phyloP scores from a whole-genome alignment of 306 rosid genomes.

The Quercus ilex region DNA sequence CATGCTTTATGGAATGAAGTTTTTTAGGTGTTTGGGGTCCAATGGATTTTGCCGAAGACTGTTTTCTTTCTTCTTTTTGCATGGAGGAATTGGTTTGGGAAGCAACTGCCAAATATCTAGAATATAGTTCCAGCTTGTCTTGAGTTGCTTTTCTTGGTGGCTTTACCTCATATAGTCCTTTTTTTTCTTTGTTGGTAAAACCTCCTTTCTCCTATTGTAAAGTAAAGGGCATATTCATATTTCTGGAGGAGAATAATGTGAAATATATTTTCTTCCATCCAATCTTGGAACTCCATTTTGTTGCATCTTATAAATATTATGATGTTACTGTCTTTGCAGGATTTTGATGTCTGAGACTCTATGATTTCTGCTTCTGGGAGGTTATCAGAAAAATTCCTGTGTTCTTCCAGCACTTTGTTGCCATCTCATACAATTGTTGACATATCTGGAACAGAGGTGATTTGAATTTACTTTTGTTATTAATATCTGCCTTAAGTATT shows the following conservation, averaged over 20 bases:
- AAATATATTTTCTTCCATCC: neutral
- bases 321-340: constrained; percentile 44
- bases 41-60: too few species aligned
- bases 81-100: too few species aligned
- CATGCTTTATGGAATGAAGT: too few species aligned
- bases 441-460: constrained; percentile 92
- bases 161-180: neutral
- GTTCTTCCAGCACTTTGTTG: constrained; percentile 99
- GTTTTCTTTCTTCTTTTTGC: too few species aligned
- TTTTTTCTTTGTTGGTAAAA: neutral
- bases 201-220: neutral
- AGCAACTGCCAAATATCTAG: too few species aligned
- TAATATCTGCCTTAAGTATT: neutral
- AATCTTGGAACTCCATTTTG: constrained; percentile 18
- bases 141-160: neutral
- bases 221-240: neutral
- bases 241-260: neutral
- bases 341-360: constrained; percentile 92
- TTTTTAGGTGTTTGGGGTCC: too few species aligned
- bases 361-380: constrained; percentile 94
- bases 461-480: constrained; percentile 15
- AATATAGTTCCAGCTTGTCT: too few species aligned
- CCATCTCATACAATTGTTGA: constrained; percentile 89
- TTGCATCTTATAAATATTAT: constrained; percentile 17
- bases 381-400: constrained; percentile 84